Percentiles rank a stretch among this genome's conserved stretches.
phyloP scores from a whole-genome alignment of 441 rosid genomes.

The Isatis lusitanica region DNA sequence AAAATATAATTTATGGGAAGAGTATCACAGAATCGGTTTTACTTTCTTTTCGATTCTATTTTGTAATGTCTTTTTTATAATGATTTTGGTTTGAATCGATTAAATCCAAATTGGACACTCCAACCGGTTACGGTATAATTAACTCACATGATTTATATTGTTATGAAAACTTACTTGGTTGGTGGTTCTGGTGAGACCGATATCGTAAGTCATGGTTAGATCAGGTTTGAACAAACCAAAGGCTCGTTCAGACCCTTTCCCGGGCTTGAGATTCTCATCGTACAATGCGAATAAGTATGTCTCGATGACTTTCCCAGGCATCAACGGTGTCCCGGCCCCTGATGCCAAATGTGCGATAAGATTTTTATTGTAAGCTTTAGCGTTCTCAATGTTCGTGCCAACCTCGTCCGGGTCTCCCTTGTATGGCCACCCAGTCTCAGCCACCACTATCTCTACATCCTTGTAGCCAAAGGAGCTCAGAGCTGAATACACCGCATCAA shows the following conservation, averaged over 20 bases:
- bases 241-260: conserved; percentile 66
- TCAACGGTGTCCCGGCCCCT: conserved; percentile 77
- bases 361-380: conserved; percentile 80
- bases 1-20: no score
- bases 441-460: conserved; percentile 79
- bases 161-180: conserved; percentile 30
- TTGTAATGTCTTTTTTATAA: neutral
- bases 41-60: neutral
- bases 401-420: conserved; percentile 76
- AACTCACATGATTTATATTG: neutral
- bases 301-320: conserved; percentile 85
- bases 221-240: conserved; percentile 83
- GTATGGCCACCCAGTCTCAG: conserved; percentile 98
- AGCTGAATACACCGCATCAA: conserved; percentile 81
- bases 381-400: conserved; percentile 73
- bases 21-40: neutral
- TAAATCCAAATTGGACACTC: neutral
- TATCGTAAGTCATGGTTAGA: conserved; percentile 69
- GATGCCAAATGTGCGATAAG: conserved; percentile 86
- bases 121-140: neutral
- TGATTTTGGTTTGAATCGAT: neutral
- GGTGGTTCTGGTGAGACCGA: conserved; percentile 57
- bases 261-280: conserved; percentile 88
- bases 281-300: conserved; percentile 84
- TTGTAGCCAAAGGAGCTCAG: conserved; percentile 59